A percentile compares a stretch with the other conserved stretches of the same genome.
Evolutionary conservation across 2,329 filamentous ascomycete genomes (phyloP).

Genomic region (Bipolaris oryzae): DNA sequence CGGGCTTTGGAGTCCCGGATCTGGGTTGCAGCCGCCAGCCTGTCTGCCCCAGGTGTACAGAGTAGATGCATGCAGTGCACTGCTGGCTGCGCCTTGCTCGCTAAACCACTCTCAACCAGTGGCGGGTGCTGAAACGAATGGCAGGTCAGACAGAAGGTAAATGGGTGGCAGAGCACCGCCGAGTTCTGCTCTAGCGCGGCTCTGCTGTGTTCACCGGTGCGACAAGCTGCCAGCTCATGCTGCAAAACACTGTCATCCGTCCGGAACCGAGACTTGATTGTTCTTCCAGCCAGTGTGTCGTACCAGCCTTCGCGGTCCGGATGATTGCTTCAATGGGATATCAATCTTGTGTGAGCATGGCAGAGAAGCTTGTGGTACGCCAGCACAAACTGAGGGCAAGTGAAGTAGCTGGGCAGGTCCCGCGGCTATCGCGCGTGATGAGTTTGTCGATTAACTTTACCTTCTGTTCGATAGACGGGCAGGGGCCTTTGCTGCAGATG

Average conservation of each 20-base stretch:
- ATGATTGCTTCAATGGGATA: conserved; percentile 12
- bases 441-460: background rate
- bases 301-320: conserved; percentile 19
- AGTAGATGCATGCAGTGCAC: conserved; percentile 28
- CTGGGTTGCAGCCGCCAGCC: conserved; percentile 8
- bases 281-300: conserved; percentile 28
- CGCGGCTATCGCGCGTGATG: conserved; percentile 7
- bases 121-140: conserved; percentile 27
- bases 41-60: conserved; percentile 39
- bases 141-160: conserved; percentile 25
- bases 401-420: conserved; percentile 3
- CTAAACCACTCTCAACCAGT: conserved; percentile 31
- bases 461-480: background rate
- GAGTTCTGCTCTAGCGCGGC: conserved; percentile 35
- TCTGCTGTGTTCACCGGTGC: conserved; percentile 44
- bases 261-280: conserved; percentile 41
- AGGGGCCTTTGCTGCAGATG: background rate
- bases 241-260: conserved; percentile 21
- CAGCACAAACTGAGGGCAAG: conserved; percentile 31
- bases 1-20: conserved; percentile 4
- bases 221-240: conserved; percentile 23
- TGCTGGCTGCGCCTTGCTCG: conserved; percentile 45
- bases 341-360: conserved; percentile 19
- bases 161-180: conserved; percentile 17
- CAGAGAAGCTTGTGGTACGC: conserved; percentile 21